Conservation (phyloP, 1,139 yeast species). For the Debaryomycetaceae sp. region DNA sequence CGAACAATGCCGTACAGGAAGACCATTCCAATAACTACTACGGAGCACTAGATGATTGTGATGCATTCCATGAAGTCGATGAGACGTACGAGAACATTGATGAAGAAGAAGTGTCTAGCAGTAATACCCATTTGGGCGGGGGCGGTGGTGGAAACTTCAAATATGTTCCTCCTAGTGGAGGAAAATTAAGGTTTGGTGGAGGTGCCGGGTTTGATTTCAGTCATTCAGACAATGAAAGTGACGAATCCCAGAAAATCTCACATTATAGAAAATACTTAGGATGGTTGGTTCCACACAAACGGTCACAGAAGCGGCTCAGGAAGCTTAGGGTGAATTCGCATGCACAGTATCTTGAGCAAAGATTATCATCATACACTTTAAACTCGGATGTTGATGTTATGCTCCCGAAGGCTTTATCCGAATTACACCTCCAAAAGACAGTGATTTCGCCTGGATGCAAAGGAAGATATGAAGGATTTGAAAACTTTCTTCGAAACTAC, state of each 20-base stretch:
- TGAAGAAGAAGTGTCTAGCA: not conserved
- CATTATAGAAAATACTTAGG: not conserved
- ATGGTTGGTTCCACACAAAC: not conserved
- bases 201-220: slow-evolving; percentile 26
- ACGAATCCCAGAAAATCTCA: not conserved
- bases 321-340: not conserved
- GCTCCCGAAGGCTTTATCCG: not conserved
- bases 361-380: slow-evolving; percentile 5
- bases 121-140: slow-evolving; percentile 5
- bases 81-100: not conserved
- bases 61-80: not conserved
- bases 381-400: slow-evolving; percentile 3
- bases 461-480: slow-evolving; percentile 3
- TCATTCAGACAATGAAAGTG: slow-evolving; percentile 8
- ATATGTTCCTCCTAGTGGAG: slow-evolving; percentile 21
- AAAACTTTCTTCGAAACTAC: slow-evolving; percentile 1
- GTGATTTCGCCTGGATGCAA: not conserved
- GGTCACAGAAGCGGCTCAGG: not conserved
- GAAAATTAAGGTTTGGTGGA: slow-evolving; percentile 23
- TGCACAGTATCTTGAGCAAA: slow-evolving; percentile 2
- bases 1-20: not conserved
- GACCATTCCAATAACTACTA: not conserved
- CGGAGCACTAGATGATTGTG: not conserved
- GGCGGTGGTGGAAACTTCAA: slow-evolving; percentile 27
- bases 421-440: not conserved